Evolutionary conservation across 75 land plant genomes (phyloP).

Genomic region (Pseudotsuga menziesii): DNA sequence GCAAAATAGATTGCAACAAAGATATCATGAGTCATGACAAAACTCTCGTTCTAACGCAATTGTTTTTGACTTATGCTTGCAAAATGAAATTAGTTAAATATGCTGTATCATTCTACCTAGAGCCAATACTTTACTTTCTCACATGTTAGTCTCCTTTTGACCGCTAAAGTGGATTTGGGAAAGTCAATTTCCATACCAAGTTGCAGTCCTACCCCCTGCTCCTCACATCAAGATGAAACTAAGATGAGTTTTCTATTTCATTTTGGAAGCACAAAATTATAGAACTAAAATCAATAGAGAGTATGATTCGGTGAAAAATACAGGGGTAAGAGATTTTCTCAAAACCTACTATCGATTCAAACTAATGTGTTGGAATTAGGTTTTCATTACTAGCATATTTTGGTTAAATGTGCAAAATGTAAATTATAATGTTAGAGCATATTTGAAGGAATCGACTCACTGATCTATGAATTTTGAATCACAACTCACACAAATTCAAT

Average conservation of each 20-base stretch:
- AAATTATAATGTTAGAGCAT: background rate
- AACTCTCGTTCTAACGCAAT: too few species aligned
- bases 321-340: background rate
- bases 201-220: conserved; percentile 76
- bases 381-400: background rate
- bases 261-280: background rate
- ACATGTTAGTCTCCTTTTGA: conserved; percentile 91
- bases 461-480: background rate
- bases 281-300: background rate
- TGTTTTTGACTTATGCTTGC: background rate
- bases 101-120: conserved; percentile 43
- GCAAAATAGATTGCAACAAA: background rate
- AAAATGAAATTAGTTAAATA: background rate
- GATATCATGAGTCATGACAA: too few species aligned
- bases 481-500: background rate
- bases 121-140: conserved; percentile 88
- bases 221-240: background rate
- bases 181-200: conserved; percentile 88
- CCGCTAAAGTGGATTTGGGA: conserved; percentile 89
- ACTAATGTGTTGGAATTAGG: background rate
- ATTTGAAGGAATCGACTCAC: background rate
- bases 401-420: background rate
- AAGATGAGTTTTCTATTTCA: background rate
- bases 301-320: background rate
- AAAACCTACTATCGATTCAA: background rate